Evolutionary conservation across 441 rosid genomes (phyloP).

Genomic region (Adansonia grandidieri): DNA sequence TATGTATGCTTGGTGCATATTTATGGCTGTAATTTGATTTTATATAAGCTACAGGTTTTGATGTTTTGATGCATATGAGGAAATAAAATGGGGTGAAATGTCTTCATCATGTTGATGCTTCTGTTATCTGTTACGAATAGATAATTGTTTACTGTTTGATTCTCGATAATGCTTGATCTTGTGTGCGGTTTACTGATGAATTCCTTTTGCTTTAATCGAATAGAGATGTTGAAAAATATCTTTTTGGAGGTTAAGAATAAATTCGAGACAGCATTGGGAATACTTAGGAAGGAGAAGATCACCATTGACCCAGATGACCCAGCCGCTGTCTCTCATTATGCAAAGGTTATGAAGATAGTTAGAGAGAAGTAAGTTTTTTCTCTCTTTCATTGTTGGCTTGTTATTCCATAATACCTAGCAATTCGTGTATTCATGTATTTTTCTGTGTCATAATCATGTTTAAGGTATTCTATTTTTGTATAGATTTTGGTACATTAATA

Average conservation of each 20-base stretch:
- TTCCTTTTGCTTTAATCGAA: conserved; percentile 30
- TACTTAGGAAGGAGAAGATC: conserved; percentile 83
- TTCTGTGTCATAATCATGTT: too few relatives aligned
- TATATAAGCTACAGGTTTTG: neutral
- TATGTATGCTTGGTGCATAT: neutral
- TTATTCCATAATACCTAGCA: too few relatives aligned
- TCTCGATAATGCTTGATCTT: neutral
- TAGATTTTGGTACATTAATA: too few relatives aligned
- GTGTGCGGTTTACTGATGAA: conserved; percentile 28
- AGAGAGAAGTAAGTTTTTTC: conserved; percentile 73
- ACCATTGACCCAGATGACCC: conserved; percentile 90
- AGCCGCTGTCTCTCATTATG: conserved; percentile 82
- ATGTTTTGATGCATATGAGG: neutral
- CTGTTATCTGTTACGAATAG: neutral
- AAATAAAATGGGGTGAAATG: neutral
- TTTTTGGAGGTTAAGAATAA: conserved; percentile 84
- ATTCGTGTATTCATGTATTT: too few relatives aligned
- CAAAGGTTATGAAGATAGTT: conserved; percentile 85
- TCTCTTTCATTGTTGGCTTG: conserved; percentile 4
- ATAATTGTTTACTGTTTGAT: neutral
- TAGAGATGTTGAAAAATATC: conserved; percentile 90
- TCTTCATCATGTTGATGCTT: neutral
- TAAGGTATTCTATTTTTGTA: too few relatives aligned
- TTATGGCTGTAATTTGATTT: neutral
- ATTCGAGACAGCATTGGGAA: conserved; percentile 78